Conservation (phyloP, 495 filamentous ascomycete genomes). For the Podospora bellae-mahoneyi region DNA sequence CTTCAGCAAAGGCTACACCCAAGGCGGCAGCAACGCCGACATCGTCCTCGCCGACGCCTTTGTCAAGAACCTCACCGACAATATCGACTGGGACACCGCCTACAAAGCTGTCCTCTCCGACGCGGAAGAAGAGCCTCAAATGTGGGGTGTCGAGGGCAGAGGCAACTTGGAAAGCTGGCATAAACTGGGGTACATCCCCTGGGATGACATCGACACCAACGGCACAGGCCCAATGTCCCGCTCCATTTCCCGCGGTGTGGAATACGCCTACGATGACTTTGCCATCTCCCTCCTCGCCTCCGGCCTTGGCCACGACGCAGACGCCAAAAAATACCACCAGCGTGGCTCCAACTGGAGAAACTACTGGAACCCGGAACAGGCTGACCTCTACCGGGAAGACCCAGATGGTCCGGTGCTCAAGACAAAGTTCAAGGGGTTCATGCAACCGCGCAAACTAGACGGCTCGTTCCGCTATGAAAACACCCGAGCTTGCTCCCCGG, state of each 20-base stretch:
- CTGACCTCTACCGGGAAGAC: slow-evolving; percentile 33
- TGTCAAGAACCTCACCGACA: slow-evolving; percentile 58
- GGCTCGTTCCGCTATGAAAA: slow-evolving; percentile 67
- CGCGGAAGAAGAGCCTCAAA: slow-evolving; percentile 59
- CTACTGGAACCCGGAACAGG: slow-evolving; percentile 47
- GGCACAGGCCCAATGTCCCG: slow-evolving; percentile 60
- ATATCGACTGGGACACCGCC: slow-evolving; percentile 63
- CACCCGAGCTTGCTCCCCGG: slow-evolving; percentile 59
- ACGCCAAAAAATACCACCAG: slow-evolving; percentile 53
- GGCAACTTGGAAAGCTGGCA: slow-evolving; percentile 63
- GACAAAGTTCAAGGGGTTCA: slow-evolving; percentile 60
- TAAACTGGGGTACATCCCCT: slow-evolving; percentile 58
- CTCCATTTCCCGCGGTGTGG: slow-evolving; percentile 62
- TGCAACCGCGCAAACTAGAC: slow-evolving; percentile 61
- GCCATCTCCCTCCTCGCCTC: slow-evolving; percentile 53
- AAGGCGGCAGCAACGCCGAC: slow-evolving; percentile 74
- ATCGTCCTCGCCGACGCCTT: slow-evolving; percentile 65
- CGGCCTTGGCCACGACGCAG: slow-evolving; percentile 47
- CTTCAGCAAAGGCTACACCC: slow-evolving; percentile 65
- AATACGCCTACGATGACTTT: slow-evolving; percentile 75
- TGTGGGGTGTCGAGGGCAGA: slow-evolving; percentile 65
- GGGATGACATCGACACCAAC: slow-evolving; percentile 56
- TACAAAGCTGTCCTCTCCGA: slow-evolving; percentile 69
- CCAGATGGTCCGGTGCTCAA: slow-evolving; percentile 22
- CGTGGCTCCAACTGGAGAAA: slow-evolving; percentile 58